Conservation (phyloP, 345 rosid species). For the Eucalyptus melliodora region DNA sequence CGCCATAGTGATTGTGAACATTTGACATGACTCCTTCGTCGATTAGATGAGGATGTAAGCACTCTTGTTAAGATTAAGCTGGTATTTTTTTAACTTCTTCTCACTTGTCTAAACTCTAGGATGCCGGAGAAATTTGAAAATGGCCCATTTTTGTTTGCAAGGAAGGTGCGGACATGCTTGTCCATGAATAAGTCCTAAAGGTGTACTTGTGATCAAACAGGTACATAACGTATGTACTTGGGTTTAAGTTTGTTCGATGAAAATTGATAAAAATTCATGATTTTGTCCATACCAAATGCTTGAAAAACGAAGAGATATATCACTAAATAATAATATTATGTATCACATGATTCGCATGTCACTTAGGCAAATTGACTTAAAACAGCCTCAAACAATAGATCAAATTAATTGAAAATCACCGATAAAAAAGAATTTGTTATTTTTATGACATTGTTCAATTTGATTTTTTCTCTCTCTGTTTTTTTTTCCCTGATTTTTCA, state of each 20-base stretch:
- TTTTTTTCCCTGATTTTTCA: neutral
- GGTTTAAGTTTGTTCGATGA: neutral
- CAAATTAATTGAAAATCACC: neutral
- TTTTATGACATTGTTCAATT: neutral
- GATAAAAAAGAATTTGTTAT: neutral
- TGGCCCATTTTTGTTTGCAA: neutral
- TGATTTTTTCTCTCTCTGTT: neutral
- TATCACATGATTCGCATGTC: neutral
- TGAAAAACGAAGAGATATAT: neutral
- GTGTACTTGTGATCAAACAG: neutral
- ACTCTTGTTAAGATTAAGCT: neutral
- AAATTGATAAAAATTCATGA: neutral
- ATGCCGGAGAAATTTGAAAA: neutral
- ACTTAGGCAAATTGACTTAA: neutral
- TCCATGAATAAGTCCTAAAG: neutral
- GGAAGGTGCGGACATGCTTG: neutral
- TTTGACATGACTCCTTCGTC: neutral
- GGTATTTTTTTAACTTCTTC: neutral
- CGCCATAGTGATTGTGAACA: neutral
- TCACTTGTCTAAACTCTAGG: neutral
- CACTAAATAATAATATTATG: neutral
- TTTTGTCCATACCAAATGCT: rapidly evolving
- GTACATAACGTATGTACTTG: neutral
- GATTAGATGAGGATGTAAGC: neutral
- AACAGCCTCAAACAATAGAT: neutral